Evolutionary conservation across 1,284 basidiomycete genomes (phyloP), one percentile per base, ranked within the genome.

Genomic region (Rhodotorula sp.): DNA sequence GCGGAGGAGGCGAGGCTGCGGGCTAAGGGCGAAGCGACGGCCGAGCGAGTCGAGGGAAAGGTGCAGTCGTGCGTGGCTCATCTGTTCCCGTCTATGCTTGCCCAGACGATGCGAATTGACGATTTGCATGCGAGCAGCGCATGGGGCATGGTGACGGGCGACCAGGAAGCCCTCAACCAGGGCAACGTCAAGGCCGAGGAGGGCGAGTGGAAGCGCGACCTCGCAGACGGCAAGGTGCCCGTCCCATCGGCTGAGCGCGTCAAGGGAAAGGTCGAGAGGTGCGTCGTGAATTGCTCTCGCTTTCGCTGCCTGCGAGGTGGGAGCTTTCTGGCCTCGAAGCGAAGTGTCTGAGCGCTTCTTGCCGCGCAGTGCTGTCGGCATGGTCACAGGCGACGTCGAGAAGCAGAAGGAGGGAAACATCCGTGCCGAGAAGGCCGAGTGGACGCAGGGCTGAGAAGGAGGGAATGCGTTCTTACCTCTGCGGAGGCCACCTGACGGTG

Each of bases 391-490:
- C 0, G 80, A 82, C 75, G 65, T 76, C 64, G 74, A 77, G 57
- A 77, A 77, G 73, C 82, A 83, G 76, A 80, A 77, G 65, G 77
- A 80, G 66, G 82, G 81, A 27, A 83, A 83, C 69, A 13, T 70
- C 45, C 71, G 74, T 17, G 78, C 78, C 0, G 78, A 79, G 72
- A 81, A 81, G 73, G 81, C 82, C 4, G 81, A 81, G 46, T 82
- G 81, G 81, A 80, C 71, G 42, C 70, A 77, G 41, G 78, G 78
- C 14, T 73, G 66, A 67, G 21, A 2, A 9, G 3, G 3, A 23
- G 49, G 21, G 21, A n/a, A 46, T 21, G 19, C 25, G 10, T 41
- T 27, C 27, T 55, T 17, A 2, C 34, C 34, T 34, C n/a, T n/a
- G n/a, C n/a, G n/a, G n/a, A n/a, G n/a, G n/a, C n/a, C n/a, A n/a